Base-by-base conservation (phyloP, 116 monocot species). In the Thalassia testudinum region DNA sequence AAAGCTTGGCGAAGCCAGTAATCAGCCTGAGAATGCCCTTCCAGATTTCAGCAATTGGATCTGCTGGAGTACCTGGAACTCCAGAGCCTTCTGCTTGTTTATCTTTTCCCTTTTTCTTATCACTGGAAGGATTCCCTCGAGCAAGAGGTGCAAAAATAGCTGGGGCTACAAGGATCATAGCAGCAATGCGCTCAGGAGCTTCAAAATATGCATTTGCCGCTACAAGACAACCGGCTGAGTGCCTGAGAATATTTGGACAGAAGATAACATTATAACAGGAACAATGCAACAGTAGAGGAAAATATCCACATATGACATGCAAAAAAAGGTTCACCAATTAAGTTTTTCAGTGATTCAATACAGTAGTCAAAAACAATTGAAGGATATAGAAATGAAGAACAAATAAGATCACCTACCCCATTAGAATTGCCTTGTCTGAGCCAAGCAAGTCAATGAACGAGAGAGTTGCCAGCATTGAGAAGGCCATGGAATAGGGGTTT, bases 141-240 rank as follows among this genome's bases (percentile, higher is more conserved):
- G 70, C 6, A 60, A 87, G 13, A 8, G 93, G 84, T 0, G 87
- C 84, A 66, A 84, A 24, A 50, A 93, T 93, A 1, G 87, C 84
- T 1, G 93, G 93, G 15, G 93, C 81, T 42, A 93, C 74, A 24
- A 87, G 66, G 52, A 93, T 74, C 55, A 93, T 56, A 13, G 93
- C 87, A 25, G 93, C 87, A 59, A 87, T 59, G 18, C 64, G 50
- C 47, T 87, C 84, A 12, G 93, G 93, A 26, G 80, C 77, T 63
- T 93, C 78, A 52, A 93, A 80, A 27, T 93, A 93, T 12, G 87
- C 56, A 52, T 81, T 68, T 49, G 78, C 83, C 50, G 87, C 92
- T 21, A 93, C 92, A 69, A 83, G 66, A 66, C 80, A 83, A 65
- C 92, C 92, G 59, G 92, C 83, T 7, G 92, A 93, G 59, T 93